Conservation (phyloP, 78 protist genomes). For the Carpediemonas membranifera region DNA sequence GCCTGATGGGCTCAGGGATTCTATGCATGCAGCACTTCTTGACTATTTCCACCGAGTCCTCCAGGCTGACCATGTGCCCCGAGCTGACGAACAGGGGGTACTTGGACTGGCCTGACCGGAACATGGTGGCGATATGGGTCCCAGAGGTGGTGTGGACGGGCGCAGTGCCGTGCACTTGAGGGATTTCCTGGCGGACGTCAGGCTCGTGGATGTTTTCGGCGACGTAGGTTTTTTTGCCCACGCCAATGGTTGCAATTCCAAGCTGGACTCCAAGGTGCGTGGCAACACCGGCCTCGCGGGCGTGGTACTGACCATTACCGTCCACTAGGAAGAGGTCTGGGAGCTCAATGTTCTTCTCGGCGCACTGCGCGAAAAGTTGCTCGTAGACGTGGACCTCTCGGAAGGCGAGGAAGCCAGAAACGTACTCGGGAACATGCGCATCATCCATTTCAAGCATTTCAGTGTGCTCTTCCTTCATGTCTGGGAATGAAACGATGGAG, state of each 20-base stretch:
- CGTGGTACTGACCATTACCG: neutral
- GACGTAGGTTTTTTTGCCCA: too few species aligned
- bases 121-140: neutral
- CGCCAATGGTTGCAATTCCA: neutral
- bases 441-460: too few species aligned
- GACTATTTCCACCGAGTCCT: neutral
- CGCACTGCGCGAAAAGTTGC: too few species aligned
- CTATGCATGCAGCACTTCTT: neutral
- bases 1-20: neutral
- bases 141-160: neutral
- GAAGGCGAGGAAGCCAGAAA: constrained; percentile 62
- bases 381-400: too few species aligned
- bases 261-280: neutral
- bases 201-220: neutral
- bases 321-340: neutral
- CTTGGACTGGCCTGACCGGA: neutral
- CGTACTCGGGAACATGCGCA: too few species aligned
- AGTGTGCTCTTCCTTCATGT: too few species aligned
- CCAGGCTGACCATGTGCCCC: neutral
- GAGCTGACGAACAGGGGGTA: neutral
- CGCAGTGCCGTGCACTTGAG: neutral
- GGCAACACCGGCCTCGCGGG: neutral
- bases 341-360: too few species aligned
- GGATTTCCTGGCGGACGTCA: neutral
- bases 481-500: too few species aligned